A percentile compares a stretch with the other conserved stretches of the same genome.
Conservation (phyloP, 352 stramenopile genomes). For the Discostella stelligera region DNA sequence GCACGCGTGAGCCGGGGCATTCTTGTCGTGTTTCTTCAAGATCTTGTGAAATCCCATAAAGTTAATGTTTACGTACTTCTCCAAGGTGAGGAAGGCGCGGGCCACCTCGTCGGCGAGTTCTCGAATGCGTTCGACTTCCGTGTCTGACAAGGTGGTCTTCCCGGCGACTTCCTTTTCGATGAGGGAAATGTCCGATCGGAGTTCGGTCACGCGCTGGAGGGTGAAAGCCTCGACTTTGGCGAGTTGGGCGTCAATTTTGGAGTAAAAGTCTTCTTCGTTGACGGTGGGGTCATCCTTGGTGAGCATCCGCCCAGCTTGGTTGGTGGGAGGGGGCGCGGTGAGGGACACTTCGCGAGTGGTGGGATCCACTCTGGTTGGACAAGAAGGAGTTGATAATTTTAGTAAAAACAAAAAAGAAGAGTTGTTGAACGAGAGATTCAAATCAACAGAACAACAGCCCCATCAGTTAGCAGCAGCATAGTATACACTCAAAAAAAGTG, state of each 20-base stretch:
- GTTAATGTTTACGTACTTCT: constrained; percentile 90
- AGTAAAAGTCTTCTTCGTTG: constrained; percentile 85
- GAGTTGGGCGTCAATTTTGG: constrained; percentile 81
- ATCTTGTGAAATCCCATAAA: constrained; percentile 91
- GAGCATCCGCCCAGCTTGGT: constrained; percentile 49
- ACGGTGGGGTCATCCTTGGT: constrained; percentile 44
- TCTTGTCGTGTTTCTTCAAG: constrained; percentile 89
- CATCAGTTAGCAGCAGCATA: too few species aligned
- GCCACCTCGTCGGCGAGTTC: constrained; percentile 69
- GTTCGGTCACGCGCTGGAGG: constrained; percentile 69
- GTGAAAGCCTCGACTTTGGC: constrained; percentile 85
- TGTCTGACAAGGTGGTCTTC: constrained; percentile 6
- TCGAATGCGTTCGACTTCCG: constrained; percentile 33
- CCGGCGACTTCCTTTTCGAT: constrained; percentile 56
- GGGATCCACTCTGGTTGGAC: constrained; percentile 58
- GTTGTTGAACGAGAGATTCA: too few species aligned
- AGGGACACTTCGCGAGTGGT: constrained; percentile 70
- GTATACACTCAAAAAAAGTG: too few species aligned
- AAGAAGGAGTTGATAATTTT: too few species aligned
- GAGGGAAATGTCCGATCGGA: constrained; percentile 67
- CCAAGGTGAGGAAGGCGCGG: constrained; percentile 83
- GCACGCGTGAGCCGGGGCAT: constrained; percentile 77
- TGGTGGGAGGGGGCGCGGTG: constrained; percentile 73
- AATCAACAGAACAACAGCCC: neutral
- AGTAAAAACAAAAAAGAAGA: neutral